Percentiles rank a stretch among this genome's conserved stretches.
These are phyloP conservation scores for Alternaria hordeiaustralica DNA, from an alignment of 2,329 filamentous ascomycete species.

Conservation along the genomic window DNA sequence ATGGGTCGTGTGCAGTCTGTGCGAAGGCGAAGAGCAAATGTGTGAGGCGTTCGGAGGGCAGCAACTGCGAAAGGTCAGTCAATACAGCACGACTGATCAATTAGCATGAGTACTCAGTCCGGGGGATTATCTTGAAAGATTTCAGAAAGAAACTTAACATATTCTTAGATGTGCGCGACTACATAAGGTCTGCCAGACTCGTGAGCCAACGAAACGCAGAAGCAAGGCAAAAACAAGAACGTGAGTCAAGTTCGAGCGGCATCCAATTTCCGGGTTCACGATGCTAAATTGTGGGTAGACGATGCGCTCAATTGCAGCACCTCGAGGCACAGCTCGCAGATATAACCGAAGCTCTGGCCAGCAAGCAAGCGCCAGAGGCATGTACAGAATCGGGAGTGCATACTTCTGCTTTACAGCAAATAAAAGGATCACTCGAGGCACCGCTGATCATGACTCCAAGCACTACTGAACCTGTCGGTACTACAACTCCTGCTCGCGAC, in stretches of 20 bases:
- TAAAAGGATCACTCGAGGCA: neutral
- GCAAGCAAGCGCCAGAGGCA: neutral
- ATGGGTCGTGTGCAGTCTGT: neutral
- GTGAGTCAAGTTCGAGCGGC: neutral
- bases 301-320: neutral
- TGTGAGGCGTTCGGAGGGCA: neutral
- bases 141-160: neutral
- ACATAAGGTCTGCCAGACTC: neutral
- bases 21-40: neutral
- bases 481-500: neutral
- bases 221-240: neutral
- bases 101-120: too few relatives aligned
- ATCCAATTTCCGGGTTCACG: accelerated
- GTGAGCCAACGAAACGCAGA: neutral
- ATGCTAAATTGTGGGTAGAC: neutral
- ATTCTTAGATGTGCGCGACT: neutral
- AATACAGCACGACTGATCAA: neutral
- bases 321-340: neutral
- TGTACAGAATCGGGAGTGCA: neutral
- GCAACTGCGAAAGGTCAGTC: neutral
- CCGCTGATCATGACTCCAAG: neutral
- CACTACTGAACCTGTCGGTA: neutral
- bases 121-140: neutral
- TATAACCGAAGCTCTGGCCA: neutral
- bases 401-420: neutral